Percentiles rank a stretch among this genome's conserved stretches.
Conservation (phyloP, 2,329 filamentous ascomycete genomes). For the Aspergillus eucalypticola region DNA sequence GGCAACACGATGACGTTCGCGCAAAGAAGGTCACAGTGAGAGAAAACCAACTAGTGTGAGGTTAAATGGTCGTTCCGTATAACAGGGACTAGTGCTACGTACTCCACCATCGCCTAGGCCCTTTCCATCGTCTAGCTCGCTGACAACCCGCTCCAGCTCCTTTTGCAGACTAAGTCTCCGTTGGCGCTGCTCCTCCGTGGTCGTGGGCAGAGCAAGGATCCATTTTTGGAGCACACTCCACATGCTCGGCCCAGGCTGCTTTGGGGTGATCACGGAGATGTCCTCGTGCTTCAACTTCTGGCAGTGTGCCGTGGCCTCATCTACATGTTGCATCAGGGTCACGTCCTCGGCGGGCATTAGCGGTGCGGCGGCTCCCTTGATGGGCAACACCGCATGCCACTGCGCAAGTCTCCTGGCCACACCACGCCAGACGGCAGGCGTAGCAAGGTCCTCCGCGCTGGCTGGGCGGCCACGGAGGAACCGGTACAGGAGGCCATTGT, state of each 20-base stretch:
- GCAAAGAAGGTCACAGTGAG: slow-evolving; percentile 92
- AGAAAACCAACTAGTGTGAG: slow-evolving; percentile 72
- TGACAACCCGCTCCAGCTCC: slow-evolving; percentile 71
- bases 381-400: slow-evolving; percentile 79
- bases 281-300: slow-evolving; percentile 16
- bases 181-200: slow-evolving; percentile 67
- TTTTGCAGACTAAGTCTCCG: slow-evolving; percentile 69
- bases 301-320: slow-evolving; percentile 18
- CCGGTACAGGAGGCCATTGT: slow-evolving; percentile 93
- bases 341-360: slow-evolving; percentile 17
- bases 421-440: slow-evolving; percentile 73
- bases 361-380: slow-evolving; percentile 47
- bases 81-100: slow-evolving; percentile 29
- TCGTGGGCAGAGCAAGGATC: slow-evolving; percentile 79
- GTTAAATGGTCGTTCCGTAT: neutral
- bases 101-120: slow-evolving; percentile 76
- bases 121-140: slow-evolving; percentile 71
- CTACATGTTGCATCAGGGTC: slow-evolving; percentile 24
- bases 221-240: slow-evolving; percentile 98
- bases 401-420: slow-evolving; percentile 82
- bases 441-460: slow-evolving; percentile 75
- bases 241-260: slow-evolving; percentile 76
- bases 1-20: slow-evolving; percentile 89
- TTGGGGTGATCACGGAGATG: slow-evolving; percentile 54
- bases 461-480: slow-evolving; percentile 82